Evolutionary conservation across 495 filamentous ascomycete species (phyloP).

Genomic region (Neurospora sp.): DNA sequence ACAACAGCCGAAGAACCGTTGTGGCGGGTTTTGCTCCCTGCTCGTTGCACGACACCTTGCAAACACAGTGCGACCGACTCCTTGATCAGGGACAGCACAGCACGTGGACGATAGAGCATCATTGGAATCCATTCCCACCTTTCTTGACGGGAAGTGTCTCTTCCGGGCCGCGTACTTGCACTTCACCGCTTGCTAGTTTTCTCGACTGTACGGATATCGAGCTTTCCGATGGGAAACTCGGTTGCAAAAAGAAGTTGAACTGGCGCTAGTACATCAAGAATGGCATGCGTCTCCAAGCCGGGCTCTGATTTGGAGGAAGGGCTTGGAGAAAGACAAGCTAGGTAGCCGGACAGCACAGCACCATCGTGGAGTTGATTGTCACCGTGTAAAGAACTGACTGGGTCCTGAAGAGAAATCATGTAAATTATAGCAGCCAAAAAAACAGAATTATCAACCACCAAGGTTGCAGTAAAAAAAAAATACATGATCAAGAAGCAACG

Average conservation of each 20-base stretch:
- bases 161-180: background rate
- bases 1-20: background rate
- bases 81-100: background rate
- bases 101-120: background rate
- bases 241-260: background rate
- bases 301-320: no score
- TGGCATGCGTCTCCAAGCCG: no score
- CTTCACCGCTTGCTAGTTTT: background rate
- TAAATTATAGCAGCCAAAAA: no score
- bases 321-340: no score
- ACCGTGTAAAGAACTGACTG: no score
- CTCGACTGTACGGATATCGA: background rate
- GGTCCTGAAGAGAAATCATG: no score
- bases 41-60: background rate
- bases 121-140: background rate
- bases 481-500: background rate
- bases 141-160: background rate
- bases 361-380: background rate
- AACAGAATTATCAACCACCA: no score
- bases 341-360: no score
- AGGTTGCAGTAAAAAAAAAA: background rate
- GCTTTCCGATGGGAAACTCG: background rate
- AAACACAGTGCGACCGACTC: background rate
- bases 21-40: background rate
- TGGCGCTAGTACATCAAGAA: background rate